These are phyloP conservation scores for Rugonectria rugulosa DNA, from an alignment of 2,329 filamentous ascomycete species.

Conservation along the genomic window DNA sequence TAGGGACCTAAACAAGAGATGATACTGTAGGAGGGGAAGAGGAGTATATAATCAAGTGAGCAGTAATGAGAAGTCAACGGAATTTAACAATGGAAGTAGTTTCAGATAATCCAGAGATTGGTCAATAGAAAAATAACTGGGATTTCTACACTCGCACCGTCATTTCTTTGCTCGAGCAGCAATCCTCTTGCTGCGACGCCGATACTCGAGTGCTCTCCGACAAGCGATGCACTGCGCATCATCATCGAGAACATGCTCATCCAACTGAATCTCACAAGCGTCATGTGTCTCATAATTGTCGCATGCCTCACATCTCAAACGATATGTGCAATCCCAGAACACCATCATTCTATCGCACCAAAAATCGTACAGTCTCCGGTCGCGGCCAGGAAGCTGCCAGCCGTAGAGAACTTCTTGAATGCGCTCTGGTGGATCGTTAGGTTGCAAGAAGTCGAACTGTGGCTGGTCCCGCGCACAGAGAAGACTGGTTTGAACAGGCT, in stretches of 20 bases:
- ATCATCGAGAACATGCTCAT: constrained; percentile 26
- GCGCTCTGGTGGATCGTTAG: neutral
- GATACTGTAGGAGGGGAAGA: no score
- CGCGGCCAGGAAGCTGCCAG: constrained; percentile 4
- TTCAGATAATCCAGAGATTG: neutral
- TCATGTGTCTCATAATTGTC: constrained; percentile 5
- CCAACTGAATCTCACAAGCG: constrained; percentile 12
- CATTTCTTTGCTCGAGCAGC: neutral
- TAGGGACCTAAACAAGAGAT: no score
- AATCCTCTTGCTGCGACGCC: constrained; percentile 21
- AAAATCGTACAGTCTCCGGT: neutral
- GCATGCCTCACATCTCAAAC: no score
- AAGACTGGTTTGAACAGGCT: neutral
- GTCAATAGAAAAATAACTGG: no score
- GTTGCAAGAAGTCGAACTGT: neutral
- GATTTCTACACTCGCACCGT: neutral
- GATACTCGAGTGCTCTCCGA: constrained; percentile 9
- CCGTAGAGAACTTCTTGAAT: neutral
- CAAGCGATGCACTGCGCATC: constrained; percentile 27
- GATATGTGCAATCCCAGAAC: constrained; percentile 21
- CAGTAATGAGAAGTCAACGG: no score
- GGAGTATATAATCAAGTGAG: no score
- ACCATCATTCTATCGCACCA: neutral
- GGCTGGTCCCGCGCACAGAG: constrained; percentile 8
- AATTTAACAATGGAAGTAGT: no score